Conservation (phyloP, 345 rosid species). For the Pugionium cornutum region DNA sequence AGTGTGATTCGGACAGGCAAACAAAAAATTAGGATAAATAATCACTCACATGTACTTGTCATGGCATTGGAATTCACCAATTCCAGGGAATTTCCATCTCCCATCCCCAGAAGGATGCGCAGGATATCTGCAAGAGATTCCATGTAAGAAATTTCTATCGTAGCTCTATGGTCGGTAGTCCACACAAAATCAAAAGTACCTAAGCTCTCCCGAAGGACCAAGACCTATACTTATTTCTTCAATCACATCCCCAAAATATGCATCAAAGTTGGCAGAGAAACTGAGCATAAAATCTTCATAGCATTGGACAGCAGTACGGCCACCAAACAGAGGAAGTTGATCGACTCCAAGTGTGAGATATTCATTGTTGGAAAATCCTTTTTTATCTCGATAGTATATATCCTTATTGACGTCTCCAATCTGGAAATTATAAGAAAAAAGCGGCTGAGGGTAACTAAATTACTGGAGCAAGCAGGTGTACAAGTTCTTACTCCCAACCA, state of each 20-base stretch:
- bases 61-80: conserved; percentile 75
- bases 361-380: conserved; percentile 58
- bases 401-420: conserved; percentile 61
- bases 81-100: conserved; percentile 73
- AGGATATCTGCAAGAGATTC: conserved; percentile 54
- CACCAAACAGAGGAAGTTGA: conserved; percentile 56
- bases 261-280: conserved; percentile 53
- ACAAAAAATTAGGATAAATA: conserved; percentile 28
- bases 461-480: conserved; percentile 9
- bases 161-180: conserved; percentile 20
- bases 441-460: conserved; percentile 8
- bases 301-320: conserved; percentile 69
- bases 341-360: conserved; percentile 75
- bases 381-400: conserved; percentile 59
- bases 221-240: conserved; percentile 73
- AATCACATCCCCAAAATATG: conserved; percentile 53
- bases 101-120: conserved; percentile 67
- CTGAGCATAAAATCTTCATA: conserved; percentile 64
- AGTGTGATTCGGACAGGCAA: conserved; percentile 9
- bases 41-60: conserved; percentile 70
- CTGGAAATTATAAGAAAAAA: conserved; percentile 38
- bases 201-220: conserved; percentile 71
- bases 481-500: conserved; percentile 14
- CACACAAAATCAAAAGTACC: conserved; percentile 43
- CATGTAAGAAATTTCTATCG: conserved; percentile 26